Evolutionary conservation across 345 rosid genomes (phyloP), one percentile per base, ranked within the genome.

Genomic region (Barbarea vulgaris): DNA sequence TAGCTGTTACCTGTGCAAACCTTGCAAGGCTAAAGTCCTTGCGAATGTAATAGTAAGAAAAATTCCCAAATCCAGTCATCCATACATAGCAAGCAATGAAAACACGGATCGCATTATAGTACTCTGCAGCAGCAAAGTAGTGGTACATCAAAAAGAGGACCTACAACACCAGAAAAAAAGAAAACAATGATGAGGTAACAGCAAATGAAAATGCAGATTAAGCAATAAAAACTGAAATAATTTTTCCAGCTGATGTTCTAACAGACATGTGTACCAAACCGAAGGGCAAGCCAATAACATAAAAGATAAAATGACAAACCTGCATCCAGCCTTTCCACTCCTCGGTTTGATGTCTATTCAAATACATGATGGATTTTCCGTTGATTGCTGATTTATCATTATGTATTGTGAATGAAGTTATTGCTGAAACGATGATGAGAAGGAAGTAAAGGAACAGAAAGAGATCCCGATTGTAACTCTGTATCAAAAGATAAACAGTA

Each of bases 281-380:
- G 27, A 47, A 34, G 31, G 44, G 79, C 9, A 33, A 11, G 21
- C 7, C 18, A 65, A 2, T 44, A 30, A 5, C 64, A 72, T 50
- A 50, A 56, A 66, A 48, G 36, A 44, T 24, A 37, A 21, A 66
- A 51, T 39, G 28, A 80, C 89, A 80, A 79, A 95, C 99, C 99
- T 95, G 99, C 99, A 95, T 95, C 99, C 99, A 95, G 75, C 99
- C 99, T 84, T 83, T 95, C 99, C 99, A 95, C 80, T 95, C 99
- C 83, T 95, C 99, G 21, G 99, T 94, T 83, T 94, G 97, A 87
- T 94, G 97, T 70, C 98, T 91, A 73, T 94, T 94, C 91, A 94
- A 81, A 81, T 91, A 91, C 66, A 88, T 91, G 68, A 94, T 91
- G 68, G 96, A 62, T 68, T 94, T 94, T 67, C 98, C 98, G 0